Percentiles rank a stretch among this genome's conserved stretches.
Conservation (phyloP, 768 basidiomycete species). For the Serendipita sp. region DNA sequence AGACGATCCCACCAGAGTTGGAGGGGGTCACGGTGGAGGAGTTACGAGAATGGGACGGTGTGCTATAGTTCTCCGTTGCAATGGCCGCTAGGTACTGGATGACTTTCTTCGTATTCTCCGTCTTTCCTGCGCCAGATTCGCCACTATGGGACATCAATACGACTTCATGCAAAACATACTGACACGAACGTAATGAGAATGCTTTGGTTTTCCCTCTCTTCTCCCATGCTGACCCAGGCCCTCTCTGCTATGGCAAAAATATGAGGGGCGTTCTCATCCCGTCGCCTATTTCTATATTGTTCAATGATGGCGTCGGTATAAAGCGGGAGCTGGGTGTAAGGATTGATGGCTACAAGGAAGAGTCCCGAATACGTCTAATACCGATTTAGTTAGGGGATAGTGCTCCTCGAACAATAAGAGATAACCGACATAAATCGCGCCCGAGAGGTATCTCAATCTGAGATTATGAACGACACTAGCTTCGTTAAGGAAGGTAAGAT, state of each 20-base stretch:
- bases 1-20: conserved; percentile 25
- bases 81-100: conserved; percentile 98
- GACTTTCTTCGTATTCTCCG: conserved; percentile 95
- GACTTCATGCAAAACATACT: conserved; percentile 5
- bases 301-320: conserved; percentile 81
- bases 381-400: background rate
- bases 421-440: conserved; percentile 76
- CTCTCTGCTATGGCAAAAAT: conserved; percentile 89
- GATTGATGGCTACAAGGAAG: conserved; percentile 97
- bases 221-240: conserved; percentile 97
- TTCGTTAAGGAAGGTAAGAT: conserved; percentile 95
- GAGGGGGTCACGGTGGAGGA: conserved; percentile 39
- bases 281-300: conserved; percentile 76
- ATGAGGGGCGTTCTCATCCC: conserved; percentile 85
- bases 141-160: conserved; percentile 36
- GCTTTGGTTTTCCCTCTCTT: conserved; percentile 92
- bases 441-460: conserved; percentile 76
- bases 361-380: conserved; percentile 81
- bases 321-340: conserved; percentile 81
- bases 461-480: conserved; percentile 98
- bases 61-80: conserved; percentile 59
- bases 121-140: conserved; percentile 98
- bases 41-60: conserved; percentile 50
- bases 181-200: conserved; percentile 85
- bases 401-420: background rate